Percentiles rank a stretch among this genome's conserved stretches.
phyloP scores from a whole-genome alignment of 1,139 yeast species.

The Pneumocystis murina region DNA sequence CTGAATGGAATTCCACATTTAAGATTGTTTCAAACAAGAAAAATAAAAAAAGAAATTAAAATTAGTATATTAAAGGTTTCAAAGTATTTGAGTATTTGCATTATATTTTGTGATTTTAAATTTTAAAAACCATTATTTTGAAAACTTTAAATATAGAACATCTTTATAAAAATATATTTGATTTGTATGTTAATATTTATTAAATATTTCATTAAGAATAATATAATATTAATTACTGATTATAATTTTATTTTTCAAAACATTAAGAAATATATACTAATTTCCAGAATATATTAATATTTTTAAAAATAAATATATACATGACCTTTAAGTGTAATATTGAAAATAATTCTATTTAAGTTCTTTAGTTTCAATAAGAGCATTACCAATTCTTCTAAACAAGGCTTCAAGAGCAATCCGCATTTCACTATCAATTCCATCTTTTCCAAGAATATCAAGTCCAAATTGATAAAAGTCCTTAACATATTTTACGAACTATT shows the following conservation, averaged over 20 bases:
- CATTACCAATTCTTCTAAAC: slow-evolving; percentile 15
- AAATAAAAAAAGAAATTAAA: slow-evolving; percentile 23
- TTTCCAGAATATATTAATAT: not conserved
- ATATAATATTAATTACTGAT: not conserved
- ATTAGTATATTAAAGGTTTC: not conserved
- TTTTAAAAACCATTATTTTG: not conserved
- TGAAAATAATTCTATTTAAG: not conserved
- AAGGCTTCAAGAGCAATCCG: slow-evolving; percentile 38
- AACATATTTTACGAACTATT: slow-evolving; percentile 40
- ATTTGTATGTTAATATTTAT: not conserved
- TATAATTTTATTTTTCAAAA: not conserved
- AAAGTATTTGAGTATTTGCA: not conserved
- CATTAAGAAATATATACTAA: not conserved
- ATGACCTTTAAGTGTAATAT: not conserved
- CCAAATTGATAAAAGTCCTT: slow-evolving; percentile 56
- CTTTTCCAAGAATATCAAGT: slow-evolving; percentile 51
- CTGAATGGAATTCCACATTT: slow-evolving; percentile 57
- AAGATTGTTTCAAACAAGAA: slow-evolving; percentile 56
- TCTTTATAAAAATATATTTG: not conserved
- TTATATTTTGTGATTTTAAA: not conserved
- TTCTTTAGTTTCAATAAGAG: slow-evolving; percentile 14
- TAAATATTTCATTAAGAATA: not conserved
- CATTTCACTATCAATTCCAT: slow-evolving; percentile 47
- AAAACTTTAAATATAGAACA: not conserved
- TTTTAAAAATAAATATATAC: too few species aligned